These are phyloP conservation scores for Suillus spraguei DNA, from an alignment of 768 basidiomycete genomes.

Conservation along the genomic window DNA sequence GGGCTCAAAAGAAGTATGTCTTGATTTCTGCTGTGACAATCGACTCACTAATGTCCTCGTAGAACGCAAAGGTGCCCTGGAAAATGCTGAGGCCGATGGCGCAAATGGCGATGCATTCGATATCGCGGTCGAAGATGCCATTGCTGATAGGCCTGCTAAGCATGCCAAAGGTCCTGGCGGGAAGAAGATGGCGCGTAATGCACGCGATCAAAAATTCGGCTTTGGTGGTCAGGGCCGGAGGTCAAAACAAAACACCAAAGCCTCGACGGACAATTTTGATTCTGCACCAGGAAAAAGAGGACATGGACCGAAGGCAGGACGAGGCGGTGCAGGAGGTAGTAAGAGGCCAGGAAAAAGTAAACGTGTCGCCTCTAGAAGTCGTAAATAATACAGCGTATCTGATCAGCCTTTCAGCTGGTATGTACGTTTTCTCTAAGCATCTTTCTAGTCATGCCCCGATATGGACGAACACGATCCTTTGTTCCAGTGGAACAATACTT, in stretches of 20 bases:
- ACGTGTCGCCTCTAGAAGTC: slow-evolving; percentile 46
- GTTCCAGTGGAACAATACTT: slow-evolving; percentile 21
- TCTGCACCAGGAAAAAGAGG: slow-evolving; percentile 36
- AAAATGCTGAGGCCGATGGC: slow-evolving; percentile 53
- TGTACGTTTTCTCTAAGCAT: background rate
- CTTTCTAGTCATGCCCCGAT: slow-evolving; percentile 23
- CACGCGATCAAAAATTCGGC: slow-evolving; percentile 81
- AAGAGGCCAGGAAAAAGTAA: slow-evolving; percentile 65
- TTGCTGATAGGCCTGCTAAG: slow-evolving; percentile 70
- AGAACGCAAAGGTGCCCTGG: slow-evolving; percentile 87
- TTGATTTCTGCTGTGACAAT: slow-evolving; percentile 1
- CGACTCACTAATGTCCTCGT: background rate
- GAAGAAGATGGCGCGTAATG: slow-evolving; percentile 51
- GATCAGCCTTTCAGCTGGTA: slow-evolving; percentile 1
- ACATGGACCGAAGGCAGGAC: slow-evolving; percentile 33
- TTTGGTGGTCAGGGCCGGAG: slow-evolving; percentile 71
- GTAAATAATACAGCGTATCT: slow-evolving; percentile 23
- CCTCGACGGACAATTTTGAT: slow-evolving; percentile 79
- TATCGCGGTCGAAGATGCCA: slow-evolving; percentile 88
- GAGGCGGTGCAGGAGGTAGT: slow-evolving; percentile 34
- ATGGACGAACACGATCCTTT: slow-evolving; percentile 32
- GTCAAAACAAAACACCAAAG: slow-evolving; percentile 80
- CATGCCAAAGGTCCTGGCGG: slow-evolving; percentile 38
- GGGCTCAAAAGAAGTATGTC: slow-evolving; percentile 86
- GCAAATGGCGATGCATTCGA: slow-evolving; percentile 76